phyloP scores from a whole-genome alignment of 495 filamentous ascomycete species.

The Neurospora pannonica region DNA sequence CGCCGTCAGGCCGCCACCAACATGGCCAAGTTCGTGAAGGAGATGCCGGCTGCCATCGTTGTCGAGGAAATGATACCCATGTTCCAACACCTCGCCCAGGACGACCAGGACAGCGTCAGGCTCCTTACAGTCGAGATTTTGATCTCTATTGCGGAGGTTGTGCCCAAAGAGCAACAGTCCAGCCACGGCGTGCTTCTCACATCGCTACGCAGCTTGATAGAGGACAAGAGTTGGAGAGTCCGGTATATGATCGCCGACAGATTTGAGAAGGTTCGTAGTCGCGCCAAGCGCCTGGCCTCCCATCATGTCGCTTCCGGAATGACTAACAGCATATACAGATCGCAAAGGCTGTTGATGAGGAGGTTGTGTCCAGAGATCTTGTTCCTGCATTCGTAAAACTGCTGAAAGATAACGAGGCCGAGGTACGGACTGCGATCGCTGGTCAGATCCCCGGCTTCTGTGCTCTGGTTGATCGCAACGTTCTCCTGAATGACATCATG shows the following conservation, averaged over 20 bases:
- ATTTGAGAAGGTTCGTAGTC: slow-evolving; percentile 76
- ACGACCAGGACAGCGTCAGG: slow-evolving; percentile 96
- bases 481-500: slow-evolving; percentile 94
- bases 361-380: slow-evolving; percentile 86
- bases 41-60: slow-evolving; percentile 80
- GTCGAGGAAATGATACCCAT: slow-evolving; percentile 98
- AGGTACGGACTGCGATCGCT: slow-evolving; percentile 93
- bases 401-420: slow-evolving; percentile 92
- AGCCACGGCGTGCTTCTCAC: slow-evolving; percentile 90
- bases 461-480: slow-evolving; percentile 71
- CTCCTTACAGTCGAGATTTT: slow-evolving; percentile 93
- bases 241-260: slow-evolving; percentile 98
- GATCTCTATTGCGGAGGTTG: slow-evolving; percentile 91
- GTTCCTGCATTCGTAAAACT: slow-evolving; percentile 97
- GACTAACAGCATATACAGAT: slow-evolving; percentile 46
- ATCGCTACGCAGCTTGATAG: slow-evolving; percentile 83
- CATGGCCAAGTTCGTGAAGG: slow-evolving; percentile 93
- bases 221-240: slow-evolving; percentile 98
- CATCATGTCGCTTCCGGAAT: neutral
- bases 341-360: slow-evolving; percentile 95
- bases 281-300: neutral
- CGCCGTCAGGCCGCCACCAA: slow-evolving; percentile 93
- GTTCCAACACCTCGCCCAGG: slow-evolving; percentile 89
- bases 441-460: slow-evolving; percentile 98
- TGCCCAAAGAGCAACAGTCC: slow-evolving; percentile 94